Evolutionary conservation across 192 early-diverging fungal species (phyloP), one percentile per base, ranked within the genome.

Genomic region (Coemansia sp.): DNA sequence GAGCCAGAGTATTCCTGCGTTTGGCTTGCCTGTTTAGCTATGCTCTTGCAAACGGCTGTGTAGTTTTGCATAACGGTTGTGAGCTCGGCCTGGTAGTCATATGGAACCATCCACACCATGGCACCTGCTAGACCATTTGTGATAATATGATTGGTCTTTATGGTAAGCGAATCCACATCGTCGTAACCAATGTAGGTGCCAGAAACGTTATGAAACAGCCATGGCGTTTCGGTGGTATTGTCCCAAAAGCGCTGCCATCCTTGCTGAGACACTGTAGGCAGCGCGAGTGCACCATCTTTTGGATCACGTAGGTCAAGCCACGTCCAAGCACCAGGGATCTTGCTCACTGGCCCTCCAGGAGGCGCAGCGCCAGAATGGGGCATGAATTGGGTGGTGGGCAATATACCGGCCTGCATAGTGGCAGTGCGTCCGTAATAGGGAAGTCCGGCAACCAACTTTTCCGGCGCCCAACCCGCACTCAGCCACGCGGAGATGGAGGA

Each of bases 191-290:
- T 88, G 55, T 87, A 89, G 8, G 78, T 77, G 35, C 71, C 82
- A 16, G 82, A 89, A 2, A 45, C 60, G 23, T 77, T 78, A 49
- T 90, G 86, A 66, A 85, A 87, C 15, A 94, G 45, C 89, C 90
- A 92, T 3, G 92, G 91, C 3, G 90, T 91, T 59, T 78, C 61
- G 8, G 85, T 87, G n/a, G 58, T 72, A 7, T 66, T 46, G 55
- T 92, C 89, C 84, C 86, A 91, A 64, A 81, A 75, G 21, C 88
- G 84, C 20, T 84, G 60, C 89, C 89, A 94, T 2, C 84, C 85
- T 16, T 65, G 33, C 30, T 59, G 68, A 16, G 77, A 61, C 51
- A 33, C 33, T 10, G 64, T 21, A 26, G 72, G 64, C 12, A 61
- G 33, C 31, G 31, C 61, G n/a, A 80, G 59, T 5, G 77, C 77